phyloP scores from a whole-genome alignment of 139 green algal species.

The Coccomyxa sp. region DNA sequence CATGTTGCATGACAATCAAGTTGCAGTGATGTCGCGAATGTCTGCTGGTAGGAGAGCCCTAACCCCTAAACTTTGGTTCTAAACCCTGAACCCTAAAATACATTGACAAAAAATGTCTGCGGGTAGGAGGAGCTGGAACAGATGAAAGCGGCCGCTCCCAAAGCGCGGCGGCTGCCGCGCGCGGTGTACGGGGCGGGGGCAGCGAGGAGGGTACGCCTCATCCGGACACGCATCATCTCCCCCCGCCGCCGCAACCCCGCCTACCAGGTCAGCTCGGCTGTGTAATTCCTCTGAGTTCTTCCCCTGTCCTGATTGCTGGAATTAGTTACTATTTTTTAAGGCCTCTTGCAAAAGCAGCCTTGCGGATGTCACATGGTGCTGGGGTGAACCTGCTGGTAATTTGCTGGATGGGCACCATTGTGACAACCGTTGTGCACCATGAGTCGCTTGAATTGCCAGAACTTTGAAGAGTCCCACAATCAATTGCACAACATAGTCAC shows the following conservation, averaged over 20 bases:
- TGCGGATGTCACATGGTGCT: too few relatives aligned
- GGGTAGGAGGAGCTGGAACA: conserved; percentile 12
- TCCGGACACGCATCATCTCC: not conserved
- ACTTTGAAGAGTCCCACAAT: too few relatives aligned
- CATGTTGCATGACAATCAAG: not conserved
- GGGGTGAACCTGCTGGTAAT: too few relatives aligned
- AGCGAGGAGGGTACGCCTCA: conserved; percentile 3
- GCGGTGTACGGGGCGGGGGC: conserved; percentile 13
- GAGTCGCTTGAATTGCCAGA: too few relatives aligned
- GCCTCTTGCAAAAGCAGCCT: too few relatives aligned
- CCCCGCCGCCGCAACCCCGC: not conserved
- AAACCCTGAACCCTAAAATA: not conserved
- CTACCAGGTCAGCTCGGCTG: not conserved
- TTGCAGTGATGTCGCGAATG: not conserved
- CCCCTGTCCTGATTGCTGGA: not conserved
- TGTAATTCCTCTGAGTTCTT: not conserved
- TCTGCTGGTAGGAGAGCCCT: not conserved
- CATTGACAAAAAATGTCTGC: not conserved
- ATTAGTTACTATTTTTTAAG: not conserved
- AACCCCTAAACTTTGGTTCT: not conserved
- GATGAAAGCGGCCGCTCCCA: not conserved
- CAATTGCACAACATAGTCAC: too few relatives aligned
- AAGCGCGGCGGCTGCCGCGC: not conserved
- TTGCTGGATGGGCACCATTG: too few relatives aligned
- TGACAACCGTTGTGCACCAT: too few relatives aligned